Evolutionary conservation across 1,139 yeast species (phyloP), one percentile per base, ranked within the genome.

Genomic region (Saccharomycopsis hybrid): DNA sequence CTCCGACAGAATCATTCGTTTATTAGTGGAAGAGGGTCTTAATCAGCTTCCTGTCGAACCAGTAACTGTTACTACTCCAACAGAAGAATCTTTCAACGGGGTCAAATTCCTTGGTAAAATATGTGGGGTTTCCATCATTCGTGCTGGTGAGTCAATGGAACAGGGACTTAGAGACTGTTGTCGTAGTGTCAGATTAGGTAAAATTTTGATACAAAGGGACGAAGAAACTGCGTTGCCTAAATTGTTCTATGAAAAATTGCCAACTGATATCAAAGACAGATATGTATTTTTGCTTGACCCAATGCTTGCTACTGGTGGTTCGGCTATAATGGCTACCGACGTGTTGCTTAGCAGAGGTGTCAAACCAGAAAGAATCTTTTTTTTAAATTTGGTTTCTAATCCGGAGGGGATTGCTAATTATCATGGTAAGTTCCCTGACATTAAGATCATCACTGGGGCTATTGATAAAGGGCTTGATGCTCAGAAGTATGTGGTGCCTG

Each of bases 71-170:
- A 73, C 76, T 51, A 90, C 97, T 40, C 92, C 95, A 50, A 82
- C 95, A 4, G 84, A 81, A 49, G 76, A 82, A 56, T 68, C 70
- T 36, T 90, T 79, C 65, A 73, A 78, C 4, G 98, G 98, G n/a
- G 83, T 85, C 53, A 73, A 74, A 54, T 90, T 90, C 66, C 71
- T 81, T 62, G 97, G 97, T 44, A 89, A 87, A 68, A 90, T 92
- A 54, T 92, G 97, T 67, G 98, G 98, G 56, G 98, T 92, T 35
- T 87, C 96, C 24, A 92, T 92, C 62, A 95, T 92, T 62, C 77
- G 98, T 63, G 98, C 98, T 5, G 98, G 98, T 57, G 98, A 92
- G 68, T 83, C 95, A 43, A 92, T 92, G 98, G 98, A 92, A 68
- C 95, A 88, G 76, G 98, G 97, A 27, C 73, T 92, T 57, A 80